Conservation (phyloP, 441 rosid species). For the Bocquillonia castaneifolia region DNA sequence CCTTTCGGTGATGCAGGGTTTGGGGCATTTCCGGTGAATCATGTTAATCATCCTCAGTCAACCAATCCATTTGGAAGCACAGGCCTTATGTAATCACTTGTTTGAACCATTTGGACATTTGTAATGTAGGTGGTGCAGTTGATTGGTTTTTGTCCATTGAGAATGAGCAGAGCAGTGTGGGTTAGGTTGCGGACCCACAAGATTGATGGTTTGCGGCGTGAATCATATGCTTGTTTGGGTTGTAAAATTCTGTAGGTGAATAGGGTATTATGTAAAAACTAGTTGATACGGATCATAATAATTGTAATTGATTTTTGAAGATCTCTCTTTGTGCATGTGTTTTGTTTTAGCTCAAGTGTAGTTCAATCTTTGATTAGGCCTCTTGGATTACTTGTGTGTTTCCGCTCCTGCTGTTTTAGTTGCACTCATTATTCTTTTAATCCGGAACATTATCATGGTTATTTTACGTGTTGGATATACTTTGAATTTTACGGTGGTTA, state of each 20-base stretch:
- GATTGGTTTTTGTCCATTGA: conserved; percentile 19
- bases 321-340: neutral
- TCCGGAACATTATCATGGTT: too few species aligned
- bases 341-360: too few species aligned
- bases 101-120: conserved; percentile 13
- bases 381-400: too few species aligned
- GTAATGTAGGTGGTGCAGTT: conserved; percentile 16
- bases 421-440: too few species aligned
- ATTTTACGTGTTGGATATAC: too few species aligned
- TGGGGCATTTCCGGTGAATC: conserved; percentile 50
- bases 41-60: conserved; percentile 33
- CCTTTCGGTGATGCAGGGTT: conserved; percentile 73
- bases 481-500: too few species aligned
- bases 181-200: conserved; percentile 7
- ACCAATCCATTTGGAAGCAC: conserved; percentile 81
- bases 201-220: conserved; percentile 26
- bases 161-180: conserved; percentile 17
- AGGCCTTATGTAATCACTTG: conserved; percentile 51
- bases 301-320: conserved; percentile 8
- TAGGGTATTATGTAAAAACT: conserved; percentile 25
- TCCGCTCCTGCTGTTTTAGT: too few species aligned
- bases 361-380: neutral
- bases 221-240: conserved; percentile 11
- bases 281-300: conserved; percentile 15
- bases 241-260: conserved; percentile 23